Evolutionary conservation across 2,329 filamentous ascomycete genomes (phyloP), one percentile per base, ranked within the genome.

Genomic region (Scedosporium minutisporum): DNA sequence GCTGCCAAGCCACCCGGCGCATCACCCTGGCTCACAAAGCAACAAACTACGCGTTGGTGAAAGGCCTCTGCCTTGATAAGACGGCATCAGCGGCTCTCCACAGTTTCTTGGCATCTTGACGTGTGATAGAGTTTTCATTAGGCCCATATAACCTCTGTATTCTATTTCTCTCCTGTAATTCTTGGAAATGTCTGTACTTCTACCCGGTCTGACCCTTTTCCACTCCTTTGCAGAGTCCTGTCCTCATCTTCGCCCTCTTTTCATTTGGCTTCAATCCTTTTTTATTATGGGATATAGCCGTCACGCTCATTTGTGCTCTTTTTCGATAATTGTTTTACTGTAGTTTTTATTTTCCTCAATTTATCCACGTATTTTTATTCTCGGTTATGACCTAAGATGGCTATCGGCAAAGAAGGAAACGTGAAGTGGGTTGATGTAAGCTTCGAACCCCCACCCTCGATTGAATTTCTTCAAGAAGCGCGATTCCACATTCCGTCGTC

Each of bases 391-490:
- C 44, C 29, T n/a, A 41, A 10, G 38, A 78, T 78, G 76, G 71
- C 75, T 27, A 75, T 78, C 61, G 76, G 76, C 57, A 76, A 72
- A 63, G 76, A 78, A 69, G 73, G 76, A 65, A 82, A 82, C 65
- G 81, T 85, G 23, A 84, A 84, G 74, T 84, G 82, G 82, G 81
- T 84, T 48, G 82, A 84, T 76, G 82, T 84, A 74, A 71, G 81
- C 78, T 57, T 9, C 57, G 60, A 58, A 60, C 58, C 46, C 12
- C n/a, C 23, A 61, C 48, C 29, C n/a, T 25, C 59, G 61, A 23
- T 7, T 38, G 27, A 41, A 27, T 14, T 41, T 38, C 33, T 38
- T 38, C 44, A 48, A n/a, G 44, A 18, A 18, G 16, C 51, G 12
- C 23, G 12, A 25, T 23, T 55, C 21, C 4, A 4, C 18, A 55